phyloP scores from a whole-genome alignment of 345 rosid genomes.

The Turnera subulata region DNA sequence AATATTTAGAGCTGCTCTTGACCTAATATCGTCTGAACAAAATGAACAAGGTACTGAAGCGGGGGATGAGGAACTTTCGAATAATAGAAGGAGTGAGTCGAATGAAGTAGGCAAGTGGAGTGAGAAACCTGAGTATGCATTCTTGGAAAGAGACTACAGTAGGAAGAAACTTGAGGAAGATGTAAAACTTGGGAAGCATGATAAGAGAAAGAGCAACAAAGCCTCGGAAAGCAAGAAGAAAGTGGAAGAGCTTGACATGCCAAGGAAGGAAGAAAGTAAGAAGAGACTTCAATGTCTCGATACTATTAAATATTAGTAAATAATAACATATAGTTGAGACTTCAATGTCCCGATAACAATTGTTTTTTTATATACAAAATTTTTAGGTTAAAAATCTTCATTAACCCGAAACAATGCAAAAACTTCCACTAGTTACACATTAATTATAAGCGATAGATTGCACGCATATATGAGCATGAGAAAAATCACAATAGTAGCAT shows the following conservation, averaged over 20 bases:
- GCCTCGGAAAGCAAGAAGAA: constrained; percentile 35
- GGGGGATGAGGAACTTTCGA: constrained; percentile 25
- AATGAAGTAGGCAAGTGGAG: constrained; percentile 31
- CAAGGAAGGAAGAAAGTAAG: constrained; percentile 32
- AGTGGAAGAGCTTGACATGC: constrained; percentile 23
- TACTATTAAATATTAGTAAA: no score
- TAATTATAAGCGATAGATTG: no score
- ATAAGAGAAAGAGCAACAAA: constrained; percentile 28
- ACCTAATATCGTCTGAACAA: constrained; percentile 31
- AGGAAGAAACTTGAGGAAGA: constrained; percentile 44
- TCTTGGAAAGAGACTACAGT: constrained; percentile 56
- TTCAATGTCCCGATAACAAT: no score
- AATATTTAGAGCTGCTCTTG: constrained; percentile 75
- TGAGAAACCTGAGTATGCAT: constrained; percentile 68
- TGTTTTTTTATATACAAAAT: no score
- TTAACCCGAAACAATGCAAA: no score
- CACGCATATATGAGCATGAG: no score
- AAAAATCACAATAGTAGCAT: no score
- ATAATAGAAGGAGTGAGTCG: constrained; percentile 18
- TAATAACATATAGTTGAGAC: no score
- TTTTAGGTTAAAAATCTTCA: no score
- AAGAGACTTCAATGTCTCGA: no score
- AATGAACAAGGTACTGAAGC: constrained; percentile 33
- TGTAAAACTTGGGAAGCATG: constrained; percentile 34
- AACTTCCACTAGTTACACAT: no score